Evolutionary conservation across 2,329 filamentous ascomycete species (phyloP), one percentile per base, ranked within the genome.

Genomic region (Nothomitra cinnamomea): DNA sequence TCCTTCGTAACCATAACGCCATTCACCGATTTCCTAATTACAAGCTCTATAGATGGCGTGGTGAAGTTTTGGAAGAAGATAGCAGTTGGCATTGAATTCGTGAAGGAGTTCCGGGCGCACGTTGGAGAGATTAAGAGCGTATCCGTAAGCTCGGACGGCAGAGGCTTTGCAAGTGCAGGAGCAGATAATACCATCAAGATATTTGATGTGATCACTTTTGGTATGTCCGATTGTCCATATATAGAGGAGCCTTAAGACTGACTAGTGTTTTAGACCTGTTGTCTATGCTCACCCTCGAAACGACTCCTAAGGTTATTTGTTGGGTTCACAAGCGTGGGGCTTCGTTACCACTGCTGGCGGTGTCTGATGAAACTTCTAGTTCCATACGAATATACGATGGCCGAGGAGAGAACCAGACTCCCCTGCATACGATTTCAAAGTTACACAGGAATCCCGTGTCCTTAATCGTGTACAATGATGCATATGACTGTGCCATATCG

Each of bases 51-150:
- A 43, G 92, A 98, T 64, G 94, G 94, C n/a, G 84, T 90, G 0
- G 90, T 96, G 60, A 98, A 98, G 68, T 98, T 98, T 67, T 98
- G 92, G 92, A 98, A 98, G 72, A 98, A 98, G 71, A 78, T 85
- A 58, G 82, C 80, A 1, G 82, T 86, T 35, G 87, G 87, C 0
- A 85, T 98, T 55, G 94, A 98, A 69, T 98, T 98, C 63, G 90
- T 96, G 53, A 98, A 98, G 70, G 89, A 98, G 69, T 98, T 95
- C 71, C 83, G 82, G 63, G 89, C 92, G 6, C 94, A 98, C 68
- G 75, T 78, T 55, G 86, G 87, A 52, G 87, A 94, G 63, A 87
- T 96, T 63, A 80, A 75, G 56, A 84, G 83, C 25, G 86, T 92
- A 45, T 92, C 82, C 38, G 83, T 86, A 58, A 96, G 90, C 68